phyloP scores from a whole-genome alignment of 2,329 filamentous ascomycete species.

The Sclerotinia glacialis region DNA sequence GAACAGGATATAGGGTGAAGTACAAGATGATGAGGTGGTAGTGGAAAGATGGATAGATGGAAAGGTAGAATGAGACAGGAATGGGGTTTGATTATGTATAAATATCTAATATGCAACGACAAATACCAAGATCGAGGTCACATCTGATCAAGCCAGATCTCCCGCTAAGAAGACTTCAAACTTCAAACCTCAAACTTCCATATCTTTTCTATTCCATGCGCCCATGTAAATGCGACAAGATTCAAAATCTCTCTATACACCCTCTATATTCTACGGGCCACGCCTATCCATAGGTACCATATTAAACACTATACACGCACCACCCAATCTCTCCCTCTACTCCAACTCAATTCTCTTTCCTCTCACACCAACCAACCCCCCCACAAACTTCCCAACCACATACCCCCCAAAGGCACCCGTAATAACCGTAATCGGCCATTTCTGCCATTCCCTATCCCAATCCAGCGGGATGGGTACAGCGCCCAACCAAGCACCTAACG shows the following conservation, averaged over 20 bases:
- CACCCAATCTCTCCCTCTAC: constrained; percentile 23
- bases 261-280: neutral
- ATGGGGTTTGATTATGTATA: neutral
- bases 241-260: neutral
- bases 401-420: constrained; percentile 80
- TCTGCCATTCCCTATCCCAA: constrained; percentile 99
- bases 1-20: too few species aligned
- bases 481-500: constrained; percentile 85
- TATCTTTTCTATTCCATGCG: neutral
- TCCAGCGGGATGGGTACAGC: constrained; percentile 94
- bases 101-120: too few species aligned
- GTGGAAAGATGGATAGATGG: neutral
- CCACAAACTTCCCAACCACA: constrained; percentile 63
- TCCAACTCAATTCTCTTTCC: constrained; percentile 39
- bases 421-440: constrained; percentile 91
- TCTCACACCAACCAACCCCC: constrained; percentile 41
- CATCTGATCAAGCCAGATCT: neutral
- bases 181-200: neutral
- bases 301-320: neutral
- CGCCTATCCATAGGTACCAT: neutral
- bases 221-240: constrained; percentile 1
- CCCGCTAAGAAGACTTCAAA: neutral
- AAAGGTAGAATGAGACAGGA: neutral
- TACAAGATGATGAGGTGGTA: neutral
- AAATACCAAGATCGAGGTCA: neutral